Conservation (phyloP, 768 basidiomycete species). For the Mycena filopes region DNA sequence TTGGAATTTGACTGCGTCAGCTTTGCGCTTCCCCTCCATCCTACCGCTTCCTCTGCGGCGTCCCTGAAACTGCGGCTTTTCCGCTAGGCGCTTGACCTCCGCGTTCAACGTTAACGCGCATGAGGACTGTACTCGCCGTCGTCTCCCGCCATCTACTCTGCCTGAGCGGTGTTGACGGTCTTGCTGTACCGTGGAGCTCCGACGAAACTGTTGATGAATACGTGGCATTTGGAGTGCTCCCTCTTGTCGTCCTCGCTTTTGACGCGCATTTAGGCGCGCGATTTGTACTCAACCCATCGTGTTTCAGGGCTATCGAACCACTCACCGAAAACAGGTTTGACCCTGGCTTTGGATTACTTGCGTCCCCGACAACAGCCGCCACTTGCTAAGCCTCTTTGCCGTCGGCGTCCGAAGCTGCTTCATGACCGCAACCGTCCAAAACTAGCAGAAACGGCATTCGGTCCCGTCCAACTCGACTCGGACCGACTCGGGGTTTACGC, state of each 20-base stretch:
- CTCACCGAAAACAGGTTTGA: background rate
- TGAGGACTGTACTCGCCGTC: background rate
- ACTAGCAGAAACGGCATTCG: background rate
- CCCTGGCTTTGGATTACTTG: background rate
- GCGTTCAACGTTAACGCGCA: background rate
- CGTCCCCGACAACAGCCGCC: background rate
- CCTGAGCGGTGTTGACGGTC: background rate
- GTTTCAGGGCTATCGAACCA: background rate
- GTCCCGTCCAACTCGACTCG: slow-evolving; percentile 23
- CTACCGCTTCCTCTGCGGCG: background rate
- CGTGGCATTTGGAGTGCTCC: background rate
- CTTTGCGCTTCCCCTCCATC: background rate
- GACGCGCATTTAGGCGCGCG: background rate
- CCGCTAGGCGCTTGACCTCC: slow-evolving; percentile 1
- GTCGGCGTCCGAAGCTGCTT: background rate
- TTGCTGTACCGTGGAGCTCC: background rate
- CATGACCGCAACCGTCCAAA: background rate
- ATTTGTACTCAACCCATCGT: background rate
- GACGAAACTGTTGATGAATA: background rate
- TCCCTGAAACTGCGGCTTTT: slow-evolving; percentile 2
- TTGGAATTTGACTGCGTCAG: background rate
- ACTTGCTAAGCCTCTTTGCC: background rate
- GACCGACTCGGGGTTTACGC: slow-evolving; percentile 7
- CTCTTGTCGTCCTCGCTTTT: background rate
- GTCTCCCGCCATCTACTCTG: background rate